phyloP scores from a whole-genome alignment of 495 filamentous ascomycete genomes.

The Penicillium parvum region DNA sequence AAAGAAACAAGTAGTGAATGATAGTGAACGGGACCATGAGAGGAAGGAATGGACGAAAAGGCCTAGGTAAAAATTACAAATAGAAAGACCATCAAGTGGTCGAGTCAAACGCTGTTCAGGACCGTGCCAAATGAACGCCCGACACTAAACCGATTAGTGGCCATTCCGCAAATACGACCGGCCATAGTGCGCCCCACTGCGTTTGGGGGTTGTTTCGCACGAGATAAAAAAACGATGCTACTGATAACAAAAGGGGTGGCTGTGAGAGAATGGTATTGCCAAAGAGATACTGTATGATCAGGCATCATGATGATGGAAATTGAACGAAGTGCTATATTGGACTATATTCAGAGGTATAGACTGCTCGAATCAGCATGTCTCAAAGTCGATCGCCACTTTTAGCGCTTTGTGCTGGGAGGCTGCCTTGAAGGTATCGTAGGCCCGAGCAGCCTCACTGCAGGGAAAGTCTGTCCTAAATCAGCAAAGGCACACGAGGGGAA shows the following conservation, averaged over 20 bases:
- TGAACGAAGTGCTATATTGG: too few relatives aligned
- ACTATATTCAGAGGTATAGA: too few relatives aligned
- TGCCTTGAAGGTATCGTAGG: conserved; percentile 13
- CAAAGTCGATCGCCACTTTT: conserved; percentile 25
- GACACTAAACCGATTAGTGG: not conserved
- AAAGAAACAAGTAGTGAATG: too few relatives aligned
- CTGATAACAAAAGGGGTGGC: not conserved
- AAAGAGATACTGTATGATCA: not conserved
- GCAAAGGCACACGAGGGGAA: not conserved
- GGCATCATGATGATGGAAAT: too few relatives aligned
- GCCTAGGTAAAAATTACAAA: too few relatives aligned
- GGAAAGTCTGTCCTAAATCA: conserved; percentile 9
- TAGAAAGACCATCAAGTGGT: too few relatives aligned
- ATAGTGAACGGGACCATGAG: not conserved
- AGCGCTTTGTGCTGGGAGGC: conserved; percentile 18
- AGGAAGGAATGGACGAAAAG: not conserved
- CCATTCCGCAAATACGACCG: not conserved
- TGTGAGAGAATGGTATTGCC: too few relatives aligned
- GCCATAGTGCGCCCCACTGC: not conserved
- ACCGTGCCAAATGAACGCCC: not conserved
- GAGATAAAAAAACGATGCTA: too few relatives aligned
- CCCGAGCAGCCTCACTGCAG: conserved; percentile 3
- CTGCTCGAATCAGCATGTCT: too few relatives aligned
- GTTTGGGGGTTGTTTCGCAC: not conserved
- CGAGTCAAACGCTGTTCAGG: too few relatives aligned